phyloP scores from a whole-genome alignment of 2,329 filamentous ascomycete genomes.

The Arthrobotrys iridis region DNA sequence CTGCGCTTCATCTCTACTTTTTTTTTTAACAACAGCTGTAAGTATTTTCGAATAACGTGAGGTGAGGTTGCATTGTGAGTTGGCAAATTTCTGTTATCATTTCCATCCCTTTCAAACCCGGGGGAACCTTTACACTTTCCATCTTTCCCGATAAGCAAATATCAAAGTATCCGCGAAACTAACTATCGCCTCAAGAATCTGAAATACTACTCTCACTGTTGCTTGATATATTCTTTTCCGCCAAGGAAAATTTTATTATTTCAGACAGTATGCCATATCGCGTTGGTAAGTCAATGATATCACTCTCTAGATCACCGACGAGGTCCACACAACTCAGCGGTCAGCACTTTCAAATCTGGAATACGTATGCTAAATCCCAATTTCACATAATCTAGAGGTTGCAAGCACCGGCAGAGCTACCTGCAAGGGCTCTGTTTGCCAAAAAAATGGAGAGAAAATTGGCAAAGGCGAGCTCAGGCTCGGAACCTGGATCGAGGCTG shows the following conservation, averaged over 20 bases:
- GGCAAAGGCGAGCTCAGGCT: constrained; percentile 51
- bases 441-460: constrained; percentile 36
- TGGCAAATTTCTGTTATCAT: constrained; percentile 28
- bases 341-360: neutral
- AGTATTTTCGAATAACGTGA: constrained; percentile 13
- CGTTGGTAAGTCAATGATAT: constrained; percentile 54
- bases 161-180: neutral
- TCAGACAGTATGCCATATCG: constrained; percentile 47
- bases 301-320: constrained; percentile 27
- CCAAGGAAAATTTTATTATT: no score
- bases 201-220: neutral
- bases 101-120: constrained; percentile 10
- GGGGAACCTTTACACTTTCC: neutral
- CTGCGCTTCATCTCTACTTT: constrained; percentile 23
- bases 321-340: constrained; percentile 21
- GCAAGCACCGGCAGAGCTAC: constrained; percentile 30
- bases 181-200: neutral
- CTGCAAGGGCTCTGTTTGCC: constrained; percentile 36
- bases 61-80: constrained; percentile 18
- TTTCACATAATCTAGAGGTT: constrained; percentile 2
- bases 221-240: neutral
- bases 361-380: neutral
- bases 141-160: neutral
- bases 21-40: constrained; percentile 10
- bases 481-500: constrained; percentile 51